Base-by-base conservation (phyloP, 192 early-diverging fungal genomes). In the Backusella sp. region DNA sequence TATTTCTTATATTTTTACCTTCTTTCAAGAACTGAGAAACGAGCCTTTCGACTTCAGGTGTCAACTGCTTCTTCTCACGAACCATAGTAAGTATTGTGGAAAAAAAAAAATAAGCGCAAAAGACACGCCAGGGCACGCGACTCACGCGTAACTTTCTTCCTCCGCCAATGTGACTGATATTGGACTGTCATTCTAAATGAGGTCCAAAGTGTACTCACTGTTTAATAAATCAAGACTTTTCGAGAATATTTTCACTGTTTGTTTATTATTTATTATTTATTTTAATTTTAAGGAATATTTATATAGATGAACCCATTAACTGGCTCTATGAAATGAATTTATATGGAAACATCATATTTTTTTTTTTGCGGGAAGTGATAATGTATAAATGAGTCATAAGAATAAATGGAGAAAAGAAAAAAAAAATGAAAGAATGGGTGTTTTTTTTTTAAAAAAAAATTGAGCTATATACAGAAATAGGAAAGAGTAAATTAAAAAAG, bases 1-100 rank as follows among this genome's bases (percentile, higher is more conserved):
- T 9, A 52, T 21, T 52, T 15, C 39, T 36, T 15, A 39, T 7
- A 28, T 70, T 62, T 62, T 28, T 56, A 81, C 80, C 80, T 81
- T 81, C 80, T 71, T 74, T 74, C 36, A 77, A 70, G 65, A 77
- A 81, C 39, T 75, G 69, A 21, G 80, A 74, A 28, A 77, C 70
- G 2, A 74, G 68, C 66, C 66, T 75, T 28, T 81, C 76, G 32
- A 70, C 77, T 62, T 79, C 73, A 67, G 77, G 73, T 35, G 36
- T 42, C 15, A 21, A 65, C 41, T 65, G 36, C 36, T 74, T 66
- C 36, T 65, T 74, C 7, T 30, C 19, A 36, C 74, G 74, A 17
- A 32, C 66, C 74, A 75, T 75, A 30, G 23, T 23, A 17, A 39
- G 41, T 32, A 37, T 68, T 37, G 32, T 19, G 66, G 32, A 36